Base-by-base conservation (phyloP, 179 eudicot species). In the Spergularia azorica region DNA sequence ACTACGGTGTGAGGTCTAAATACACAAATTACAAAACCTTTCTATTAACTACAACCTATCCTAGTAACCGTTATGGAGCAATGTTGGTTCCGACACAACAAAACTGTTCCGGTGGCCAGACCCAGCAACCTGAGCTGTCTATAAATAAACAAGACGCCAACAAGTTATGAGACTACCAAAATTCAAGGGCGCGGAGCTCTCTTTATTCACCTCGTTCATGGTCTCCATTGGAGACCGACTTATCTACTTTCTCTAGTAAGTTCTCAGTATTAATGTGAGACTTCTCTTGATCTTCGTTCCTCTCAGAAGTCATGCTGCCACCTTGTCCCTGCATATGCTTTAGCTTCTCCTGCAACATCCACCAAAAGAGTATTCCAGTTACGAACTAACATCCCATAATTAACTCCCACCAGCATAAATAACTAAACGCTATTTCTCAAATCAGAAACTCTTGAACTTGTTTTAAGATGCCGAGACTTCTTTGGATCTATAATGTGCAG, bases 171-270 rank as follows among this genome's bases (percentile, higher is more conserved):
- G 11, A 11, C 17, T 26, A 62, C 41, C 16, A 5, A 11, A 36
- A 0, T 58, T 6, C 32, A 73, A n/a, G 12, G 18, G 73, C 21
- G 58, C 57, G 18, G 73, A 12, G 59, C 57, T 70, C 70, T 36
- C 54, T 71, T 67, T 59, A 56, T 43, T 26, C 78, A 6, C 54
- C 66, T 76, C 21, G 77, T 70, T 79, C 77, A 38, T 71, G 77
- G n/a, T 67, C 74, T 70, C 80, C 80, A 56, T 81, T 79, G 6
- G 90, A 85, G 52, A 84, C 82, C 2, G 89, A 65, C 69, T 85
- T 87, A 78, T 92, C 77, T 38, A 94, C 93, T 84, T 85, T 88
- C 14, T 92, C 84, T 36, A 89, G 87, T 61, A 94, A 77, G 79
- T 94, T 87, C 76, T 89, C 95, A 0, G 95, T 92, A 56, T 83